These are phyloP conservation scores for Yarrowia osloensis DNA, from an alignment of 805 yeast genomes.

Conservation along the genomic window DNA sequence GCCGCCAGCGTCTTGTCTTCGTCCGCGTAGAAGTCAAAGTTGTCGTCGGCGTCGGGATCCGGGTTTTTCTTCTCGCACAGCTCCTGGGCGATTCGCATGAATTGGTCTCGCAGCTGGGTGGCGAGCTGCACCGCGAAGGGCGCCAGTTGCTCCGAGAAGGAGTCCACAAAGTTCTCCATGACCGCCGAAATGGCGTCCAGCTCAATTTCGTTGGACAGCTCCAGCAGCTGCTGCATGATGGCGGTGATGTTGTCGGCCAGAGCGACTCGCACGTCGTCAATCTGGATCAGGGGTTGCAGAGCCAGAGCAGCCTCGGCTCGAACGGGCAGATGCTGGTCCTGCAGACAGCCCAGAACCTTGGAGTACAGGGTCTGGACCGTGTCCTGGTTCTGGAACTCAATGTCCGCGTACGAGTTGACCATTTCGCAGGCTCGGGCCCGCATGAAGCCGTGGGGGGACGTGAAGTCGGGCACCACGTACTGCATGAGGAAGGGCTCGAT, in stretches of 20 bases:
- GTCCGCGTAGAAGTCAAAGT: constrained; percentile 45
- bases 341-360: constrained; percentile 45
- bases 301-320: constrained; percentile 84
- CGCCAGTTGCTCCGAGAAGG: constrained; percentile 80
- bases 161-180: constrained; percentile 93
- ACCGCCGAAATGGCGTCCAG: constrained; percentile 85
- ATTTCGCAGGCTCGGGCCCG: constrained; percentile 59
- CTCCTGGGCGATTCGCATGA: constrained; percentile 68
- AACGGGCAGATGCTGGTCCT: constrained; percentile 65
- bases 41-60: constrained; percentile 44
- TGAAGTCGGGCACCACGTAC: constrained; percentile 71
- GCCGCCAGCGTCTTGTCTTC: constrained; percentile 82
- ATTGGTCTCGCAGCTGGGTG: constrained; percentile 62
- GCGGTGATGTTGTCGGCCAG: constrained; percentile 70
- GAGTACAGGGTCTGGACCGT: constrained; percentile 59
- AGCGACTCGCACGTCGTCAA: constrained; percentile 66
- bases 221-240: constrained; percentile 76
- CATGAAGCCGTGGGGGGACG: constrained; percentile 62
- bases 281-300: constrained; percentile 71
- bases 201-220: constrained; percentile 77
- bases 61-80: constrained; percentile 55
- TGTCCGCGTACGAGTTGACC: constrained; percentile 59
- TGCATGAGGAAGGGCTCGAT: constrained; percentile 60
- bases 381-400: constrained; percentile 62
- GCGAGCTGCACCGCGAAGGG: constrained; percentile 83